Percentiles rank a stretch among this genome's conserved stretches.
These are phyloP conservation scores for Corynascus novoguineensis DNA, from an alignment of 495 filamentous ascomycete genomes.

Conservation along the genomic window DNA sequence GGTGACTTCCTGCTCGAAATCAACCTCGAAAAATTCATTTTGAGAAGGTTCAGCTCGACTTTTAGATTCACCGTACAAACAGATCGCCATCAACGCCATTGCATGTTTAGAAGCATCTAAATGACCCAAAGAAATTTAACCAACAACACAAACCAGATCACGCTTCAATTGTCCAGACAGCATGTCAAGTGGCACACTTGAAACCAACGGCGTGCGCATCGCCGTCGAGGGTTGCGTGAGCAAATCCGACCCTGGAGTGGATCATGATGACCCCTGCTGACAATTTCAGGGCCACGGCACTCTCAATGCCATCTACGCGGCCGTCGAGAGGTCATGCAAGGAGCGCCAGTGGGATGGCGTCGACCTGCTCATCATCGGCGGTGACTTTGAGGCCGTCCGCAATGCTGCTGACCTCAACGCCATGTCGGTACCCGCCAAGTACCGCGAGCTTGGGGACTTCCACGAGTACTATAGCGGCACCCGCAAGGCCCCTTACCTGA, in stretches of 20 bases:
- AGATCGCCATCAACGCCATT: too few species aligned
- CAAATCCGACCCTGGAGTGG: neutral
- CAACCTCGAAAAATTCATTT: too few species aligned
- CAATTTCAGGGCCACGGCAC: conserved; percentile 74
- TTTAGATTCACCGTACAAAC: too few species aligned
- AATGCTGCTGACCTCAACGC: conserved; percentile 80
- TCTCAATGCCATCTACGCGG: conserved; percentile 82
- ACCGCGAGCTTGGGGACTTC: conserved; percentile 79
- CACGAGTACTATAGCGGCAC: conserved; percentile 83
- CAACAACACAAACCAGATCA: neutral
- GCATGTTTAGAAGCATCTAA: neutral
- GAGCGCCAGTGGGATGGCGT: conserved; percentile 67
- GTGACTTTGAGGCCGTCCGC: conserved; percentile 83
- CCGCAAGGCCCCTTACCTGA: conserved; percentile 74
- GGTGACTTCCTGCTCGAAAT: neutral
- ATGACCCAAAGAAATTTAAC: neutral
- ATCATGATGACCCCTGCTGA: conserved; percentile 11
- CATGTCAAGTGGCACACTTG: conserved; percentile 15
- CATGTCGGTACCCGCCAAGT: conserved; percentile 82
- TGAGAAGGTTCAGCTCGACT: too few species aligned
- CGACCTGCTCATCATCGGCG: conserved; percentile 81
- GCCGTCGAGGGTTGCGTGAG: conserved; percentile 79
- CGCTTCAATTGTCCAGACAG: neutral
- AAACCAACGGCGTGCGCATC: conserved; percentile 44
- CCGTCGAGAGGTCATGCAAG: conserved; percentile 56